These are phyloP conservation scores for Boechera divaricarpa DNA, from an alignment of 345 rosid genomes.

Conservation along the genomic window DNA sequence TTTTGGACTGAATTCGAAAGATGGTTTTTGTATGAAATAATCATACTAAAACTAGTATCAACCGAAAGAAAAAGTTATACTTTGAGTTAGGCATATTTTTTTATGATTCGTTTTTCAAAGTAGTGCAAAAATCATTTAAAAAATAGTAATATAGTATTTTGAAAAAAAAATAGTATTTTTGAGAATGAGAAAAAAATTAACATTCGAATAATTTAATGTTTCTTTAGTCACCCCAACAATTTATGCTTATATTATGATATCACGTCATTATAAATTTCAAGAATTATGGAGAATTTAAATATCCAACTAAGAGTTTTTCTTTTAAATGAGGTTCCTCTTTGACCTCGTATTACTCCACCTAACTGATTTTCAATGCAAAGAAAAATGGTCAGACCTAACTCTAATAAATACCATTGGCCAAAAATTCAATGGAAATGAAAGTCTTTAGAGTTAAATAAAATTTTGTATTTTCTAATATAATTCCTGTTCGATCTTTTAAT, in stretches of 20 bases:
- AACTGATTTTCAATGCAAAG: constrained; percentile 25
- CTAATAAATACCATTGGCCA: constrained; percentile 18
- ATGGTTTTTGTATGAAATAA: too few relatives aligned
- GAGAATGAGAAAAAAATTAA: too few relatives aligned
- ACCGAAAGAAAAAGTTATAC: too few relatives aligned
- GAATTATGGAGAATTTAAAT: not conserved
- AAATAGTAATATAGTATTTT: too few relatives aligned
- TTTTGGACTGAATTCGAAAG: too few relatives aligned
- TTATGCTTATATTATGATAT: not conserved
- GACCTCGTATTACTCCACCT: constrained; percentile 22
- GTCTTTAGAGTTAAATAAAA: not conserved
- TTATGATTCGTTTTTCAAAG: too few relatives aligned
- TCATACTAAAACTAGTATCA: too few relatives aligned
- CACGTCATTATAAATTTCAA: not conserved
- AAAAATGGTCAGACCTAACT: constrained; percentile 16
- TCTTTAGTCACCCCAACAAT: not conserved
- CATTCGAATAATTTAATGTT: not conserved
- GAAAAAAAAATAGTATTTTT: too few relatives aligned
- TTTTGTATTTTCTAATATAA: not conserved
- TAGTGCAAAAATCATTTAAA: too few relatives aligned
- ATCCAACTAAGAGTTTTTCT: not conserved
- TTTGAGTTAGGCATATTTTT: too few relatives aligned
- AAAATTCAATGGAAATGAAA: not conserved
- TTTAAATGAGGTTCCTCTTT: not conserved
- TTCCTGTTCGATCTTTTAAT: not conserved